A percentile compares a stretch with the other conserved stretches of the same genome.
phyloP scores from a whole-genome alignment of 1,139 yeast species.

The Hyphopichia fennica region DNA sequence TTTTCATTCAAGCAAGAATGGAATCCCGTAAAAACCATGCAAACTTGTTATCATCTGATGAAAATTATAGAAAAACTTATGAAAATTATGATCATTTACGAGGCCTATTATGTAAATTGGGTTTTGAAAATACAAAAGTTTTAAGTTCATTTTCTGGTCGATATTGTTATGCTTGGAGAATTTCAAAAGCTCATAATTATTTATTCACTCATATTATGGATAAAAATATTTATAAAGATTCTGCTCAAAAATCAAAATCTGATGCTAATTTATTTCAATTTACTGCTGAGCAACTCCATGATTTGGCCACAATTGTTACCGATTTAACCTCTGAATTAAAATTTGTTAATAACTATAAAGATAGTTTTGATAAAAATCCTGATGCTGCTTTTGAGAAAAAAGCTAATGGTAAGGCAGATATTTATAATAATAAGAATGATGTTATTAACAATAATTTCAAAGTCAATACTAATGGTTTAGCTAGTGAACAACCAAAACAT shows the following conservation, averaged over 20 bases:
- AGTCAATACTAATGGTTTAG: too few relatives aligned
- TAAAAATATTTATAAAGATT: too few relatives aligned
- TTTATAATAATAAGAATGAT: too few relatives aligned
- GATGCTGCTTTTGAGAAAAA: neutral
- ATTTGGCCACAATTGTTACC: neutral
- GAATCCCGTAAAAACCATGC: neutral
- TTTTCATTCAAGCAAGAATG: neutral
- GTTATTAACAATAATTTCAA: too few relatives aligned
- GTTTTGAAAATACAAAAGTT: conserved; percentile 36
- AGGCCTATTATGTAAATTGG: conserved; percentile 27
- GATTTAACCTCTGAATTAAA: neutral
- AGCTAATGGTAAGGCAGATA: neutral
- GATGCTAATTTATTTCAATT: neutral
- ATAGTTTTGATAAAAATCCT: too few relatives aligned
- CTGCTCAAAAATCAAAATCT: neutral
- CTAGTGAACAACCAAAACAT: too few relatives aligned
- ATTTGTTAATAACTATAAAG: neutral
- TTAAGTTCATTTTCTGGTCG: conserved; percentile 40
- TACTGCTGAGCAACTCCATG: too few relatives aligned
- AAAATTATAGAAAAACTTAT: conserved; percentile 7
- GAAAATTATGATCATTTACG: conserved; percentile 22
- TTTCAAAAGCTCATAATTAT: conserved; percentile 43
- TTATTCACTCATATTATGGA: too few relatives aligned
- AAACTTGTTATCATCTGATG: neutral
- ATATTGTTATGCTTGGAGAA: conserved; percentile 48